phyloP scores from a whole-genome alignment of 768 basidiomycete species.

The Aureoboletus auriporus region DNA sequence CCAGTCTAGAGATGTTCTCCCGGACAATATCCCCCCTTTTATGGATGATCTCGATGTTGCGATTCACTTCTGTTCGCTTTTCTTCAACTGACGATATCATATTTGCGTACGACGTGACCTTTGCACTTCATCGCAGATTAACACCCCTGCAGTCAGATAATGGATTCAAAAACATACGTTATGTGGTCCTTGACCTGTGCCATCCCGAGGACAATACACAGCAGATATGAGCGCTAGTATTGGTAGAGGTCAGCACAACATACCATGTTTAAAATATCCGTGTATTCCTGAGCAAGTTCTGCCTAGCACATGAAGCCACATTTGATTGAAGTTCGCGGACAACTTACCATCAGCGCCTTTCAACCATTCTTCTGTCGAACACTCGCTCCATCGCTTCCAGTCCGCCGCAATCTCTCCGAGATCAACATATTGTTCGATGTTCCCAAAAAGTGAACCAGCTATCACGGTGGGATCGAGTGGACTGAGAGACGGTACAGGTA shows the following conservation, averaged over 20 bases:
- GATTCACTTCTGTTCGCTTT: constrained; percentile 17
- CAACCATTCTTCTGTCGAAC: constrained; percentile 29
- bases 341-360: constrained; percentile 27
- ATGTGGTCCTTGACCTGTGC: constrained; percentile 27
- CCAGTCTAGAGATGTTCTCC: constrained; percentile 20
- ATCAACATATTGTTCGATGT: constrained; percentile 17
- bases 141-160: not conserved
- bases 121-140: constrained; percentile 18
- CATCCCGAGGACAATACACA: not conserved
- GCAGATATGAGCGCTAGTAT: not conserved
- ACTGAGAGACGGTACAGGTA: not conserved
- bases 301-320: not conserved
- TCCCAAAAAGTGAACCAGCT: constrained; percentile 16
- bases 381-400: constrained; percentile 26
- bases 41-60: constrained; percentile 16
- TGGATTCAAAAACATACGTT: constrained; percentile 14
- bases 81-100: constrained; percentile 21
- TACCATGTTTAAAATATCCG: constrained; percentile 21
- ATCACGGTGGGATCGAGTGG: constrained; percentile 5
- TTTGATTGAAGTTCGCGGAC: not conserved
- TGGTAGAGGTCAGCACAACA: constrained; percentile 1
- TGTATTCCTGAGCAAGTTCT: constrained; percentile 18
- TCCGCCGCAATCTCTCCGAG: constrained; percentile 18
- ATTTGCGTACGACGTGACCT: constrained; percentile 14
- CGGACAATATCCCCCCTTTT: constrained; percentile 15